These are phyloP conservation scores for Dactylonectria macrodidyma DNA, from an alignment of 2,329 filamentous ascomycete genomes.

Conservation along the genomic window DNA sequence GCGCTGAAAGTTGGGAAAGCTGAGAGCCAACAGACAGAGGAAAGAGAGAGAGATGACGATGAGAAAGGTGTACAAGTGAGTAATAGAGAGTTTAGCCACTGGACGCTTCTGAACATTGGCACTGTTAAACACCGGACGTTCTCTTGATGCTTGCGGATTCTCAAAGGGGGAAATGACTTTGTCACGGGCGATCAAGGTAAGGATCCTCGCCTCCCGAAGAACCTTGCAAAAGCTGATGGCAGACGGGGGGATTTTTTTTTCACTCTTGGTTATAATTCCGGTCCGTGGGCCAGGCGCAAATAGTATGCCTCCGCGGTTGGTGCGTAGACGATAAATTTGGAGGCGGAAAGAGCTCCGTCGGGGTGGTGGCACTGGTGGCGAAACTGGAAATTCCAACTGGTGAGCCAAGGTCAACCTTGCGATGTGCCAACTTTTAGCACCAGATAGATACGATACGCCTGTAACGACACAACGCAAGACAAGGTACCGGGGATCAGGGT, in stretches of 20 bases:
- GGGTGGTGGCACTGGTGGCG: constrained; percentile 38
- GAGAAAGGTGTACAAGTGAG: background rate
- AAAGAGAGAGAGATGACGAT: background rate
- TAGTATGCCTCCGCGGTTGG: background rate
- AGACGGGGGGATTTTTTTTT: background rate
- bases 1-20: background rate
- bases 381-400: constrained; percentile 39
- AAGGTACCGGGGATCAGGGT: too few relatives aligned
- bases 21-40: background rate
- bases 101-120: background rate
- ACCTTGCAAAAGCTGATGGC: constrained; percentile 15
- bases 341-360: constrained; percentile 20
- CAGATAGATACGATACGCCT: background rate
- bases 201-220: constrained; percentile 23
- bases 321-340: constrained; percentile 18
- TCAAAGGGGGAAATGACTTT: constrained; percentile 28
- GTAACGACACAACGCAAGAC: background rate
- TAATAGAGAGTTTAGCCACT: background rate
- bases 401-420: constrained; percentile 42
- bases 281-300: constrained; percentile 6
- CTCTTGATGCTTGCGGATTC: background rate
- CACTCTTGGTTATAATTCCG: background rate
- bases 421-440: constrained; percentile 23
- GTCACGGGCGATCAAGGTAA: constrained; percentile 26
- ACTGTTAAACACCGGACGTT: background rate